Base-by-base conservation (phyloP, 768 basidiomycete species). In the Mycena crocata region DNA sequence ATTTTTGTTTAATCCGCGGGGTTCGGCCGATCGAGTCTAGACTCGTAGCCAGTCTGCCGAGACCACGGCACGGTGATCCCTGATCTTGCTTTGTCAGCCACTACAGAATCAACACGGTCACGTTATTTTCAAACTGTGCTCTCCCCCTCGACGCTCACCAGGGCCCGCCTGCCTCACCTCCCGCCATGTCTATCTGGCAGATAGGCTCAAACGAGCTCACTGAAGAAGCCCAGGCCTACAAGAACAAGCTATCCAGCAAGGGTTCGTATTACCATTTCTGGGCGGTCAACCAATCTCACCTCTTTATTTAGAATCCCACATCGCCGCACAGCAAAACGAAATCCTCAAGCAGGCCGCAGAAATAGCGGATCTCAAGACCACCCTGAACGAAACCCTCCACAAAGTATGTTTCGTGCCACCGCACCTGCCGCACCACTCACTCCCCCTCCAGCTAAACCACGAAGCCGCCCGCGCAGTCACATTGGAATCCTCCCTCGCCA, bases 401-500 rank as follows among this genome's bases (percentile, higher is more conserved):
- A 85, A 85, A 76, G 87, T 85, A 60, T 26, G 78, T 42, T 32
- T 26, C 39, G n/a, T 68, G 52, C 26, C 40, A 40, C 24, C n/a
- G 17, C 26, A 17, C 39, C 12, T 5, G n/a, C 42, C 62, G 59
- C 40, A 75, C 45, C 40, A 40, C 62, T 54, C n/a, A 45, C 46
- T 45, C 44, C 31, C 45, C 10, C 49, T 32, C 28, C 57, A 92
- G 91, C 79, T 92, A 54, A 83, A 82, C 46, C 74, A 77, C 59
- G 90, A 92, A 78, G 82, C 87, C 7, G 81, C 85, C 65, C 87
- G 87, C 31, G 85, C 82, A 19, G 74, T 90, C 46, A 78, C 80
- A 56, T 81, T 92, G 26, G 90, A 92, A 72, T 74, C 78, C 1
- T 83, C 85, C 32, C 79, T 88, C 24, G 77, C 76, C 10, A 80